phyloP scores from a whole-genome alignment of 2,329 filamentous ascomycete species.

The Cadophora sp. region DNA sequence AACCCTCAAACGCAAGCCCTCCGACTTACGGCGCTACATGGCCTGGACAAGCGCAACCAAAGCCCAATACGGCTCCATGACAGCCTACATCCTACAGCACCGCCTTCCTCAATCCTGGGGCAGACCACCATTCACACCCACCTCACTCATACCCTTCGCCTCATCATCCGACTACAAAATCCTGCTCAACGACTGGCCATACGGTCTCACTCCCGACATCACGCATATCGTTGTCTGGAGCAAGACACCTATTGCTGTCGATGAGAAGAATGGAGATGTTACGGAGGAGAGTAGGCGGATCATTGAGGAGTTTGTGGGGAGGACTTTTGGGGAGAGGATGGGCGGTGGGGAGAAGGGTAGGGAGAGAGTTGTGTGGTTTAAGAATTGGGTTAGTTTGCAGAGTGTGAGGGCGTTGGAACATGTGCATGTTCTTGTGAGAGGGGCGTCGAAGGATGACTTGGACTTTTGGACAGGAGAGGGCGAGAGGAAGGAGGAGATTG shows the following conservation, averaged over 20 bases:
- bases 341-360: slow-evolving; percentile 48
- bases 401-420: slow-evolving; percentile 89
- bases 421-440: slow-evolving; percentile 76
- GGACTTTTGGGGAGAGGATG: slow-evolving; percentile 69
- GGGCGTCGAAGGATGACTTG: slow-evolving; percentile 58
- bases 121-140: slow-evolving; percentile 57
- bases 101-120: slow-evolving; percentile 72
- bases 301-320: slow-evolving; percentile 73
- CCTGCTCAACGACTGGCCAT: slow-evolving; percentile 92
- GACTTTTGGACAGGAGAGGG: slow-evolving; percentile 56
- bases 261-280: slow-evolving; percentile 73
- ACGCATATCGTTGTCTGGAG: slow-evolving; percentile 93
- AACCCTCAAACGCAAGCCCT: slow-evolving; percentile 79
- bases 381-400: slow-evolving; percentile 90
- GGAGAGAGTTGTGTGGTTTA: slow-evolving; percentile 81
- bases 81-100: slow-evolving; percentile 77
- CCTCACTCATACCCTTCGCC: slow-evolving; percentile 53
- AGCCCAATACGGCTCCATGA: slow-evolving; percentile 78
- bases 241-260: slow-evolving; percentile 79
- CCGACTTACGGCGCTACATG: slow-evolving; percentile 80
- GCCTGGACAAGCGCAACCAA: slow-evolving; percentile 76
- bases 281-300: slow-evolving; percentile 68
- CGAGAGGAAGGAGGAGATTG: neutral
- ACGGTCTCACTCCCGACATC: slow-evolving; percentile 71
- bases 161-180: slow-evolving; percentile 69